phyloP scores from a whole-genome alignment of 2,329 filamentous ascomycete species.

The Claviceps capensis region DNA sequence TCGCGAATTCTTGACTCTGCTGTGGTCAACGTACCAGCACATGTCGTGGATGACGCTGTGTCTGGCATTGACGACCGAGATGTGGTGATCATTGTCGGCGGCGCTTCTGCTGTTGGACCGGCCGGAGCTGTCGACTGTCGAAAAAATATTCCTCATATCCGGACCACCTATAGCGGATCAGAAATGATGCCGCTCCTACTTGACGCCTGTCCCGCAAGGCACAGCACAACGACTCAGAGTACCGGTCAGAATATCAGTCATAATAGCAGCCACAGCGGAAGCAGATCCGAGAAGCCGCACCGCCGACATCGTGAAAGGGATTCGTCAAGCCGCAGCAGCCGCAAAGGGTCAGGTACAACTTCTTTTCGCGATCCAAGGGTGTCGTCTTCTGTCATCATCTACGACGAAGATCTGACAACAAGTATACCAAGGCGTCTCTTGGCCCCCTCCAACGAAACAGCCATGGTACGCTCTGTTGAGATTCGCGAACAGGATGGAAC shows the following conservation, averaged over 20 bases:
- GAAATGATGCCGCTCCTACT: constrained; percentile 35
- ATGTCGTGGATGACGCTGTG: constrained; percentile 16
- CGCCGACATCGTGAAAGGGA: background rate
- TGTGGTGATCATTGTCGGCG: constrained; percentile 46
- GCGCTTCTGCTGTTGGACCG: constrained; percentile 47
- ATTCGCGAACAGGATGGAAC: constrained; percentile 12
- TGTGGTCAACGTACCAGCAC: constrained; percentile 15
- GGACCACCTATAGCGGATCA: constrained; percentile 44
- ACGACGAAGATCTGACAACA: constrained; percentile 23
- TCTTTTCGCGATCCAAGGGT: constrained; percentile 10
- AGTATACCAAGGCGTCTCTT: constrained; percentile 14
- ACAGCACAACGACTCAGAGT: constrained; percentile 1
- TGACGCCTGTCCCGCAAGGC: constrained; percentile 9
- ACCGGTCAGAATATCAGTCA: constrained; percentile 1
- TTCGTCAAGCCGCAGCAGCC: background rate
- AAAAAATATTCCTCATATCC: constrained; percentile 41
- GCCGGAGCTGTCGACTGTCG: constrained; percentile 39
- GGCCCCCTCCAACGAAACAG: constrained; percentile 12
- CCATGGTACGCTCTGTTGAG: constrained; percentile 10
- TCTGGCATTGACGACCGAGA: constrained; percentile 29
- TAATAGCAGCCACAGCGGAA: background rate
- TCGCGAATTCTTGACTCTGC: constrained; percentile 20
- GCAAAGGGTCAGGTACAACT: constrained; percentile 6
- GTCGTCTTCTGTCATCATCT: constrained; percentile 22
- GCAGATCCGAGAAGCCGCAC: background rate